Conservation (phyloP, 225 moss, liverwort and hornwort genomes). For the Polytrichum formosum region DNA sequence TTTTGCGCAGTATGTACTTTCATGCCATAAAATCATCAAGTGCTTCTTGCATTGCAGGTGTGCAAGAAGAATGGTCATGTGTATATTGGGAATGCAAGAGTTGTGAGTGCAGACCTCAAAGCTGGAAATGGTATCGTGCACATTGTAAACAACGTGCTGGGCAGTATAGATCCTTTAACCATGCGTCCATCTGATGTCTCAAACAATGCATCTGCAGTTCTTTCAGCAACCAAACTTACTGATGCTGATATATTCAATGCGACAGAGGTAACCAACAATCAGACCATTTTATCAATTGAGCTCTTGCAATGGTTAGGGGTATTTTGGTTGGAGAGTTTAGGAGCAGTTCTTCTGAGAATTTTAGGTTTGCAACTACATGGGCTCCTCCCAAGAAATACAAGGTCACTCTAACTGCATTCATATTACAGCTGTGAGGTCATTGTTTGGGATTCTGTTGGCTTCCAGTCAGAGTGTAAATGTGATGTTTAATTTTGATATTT, state of each 20-base stretch:
- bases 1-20: not conserved
- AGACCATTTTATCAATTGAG: no score
- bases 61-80: not conserved
- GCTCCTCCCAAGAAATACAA: not conserved
- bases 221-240: constrained; percentile 26
- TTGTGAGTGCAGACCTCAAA: constrained; percentile 5
- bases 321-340: not conserved
- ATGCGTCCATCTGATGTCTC: constrained; percentile 39
- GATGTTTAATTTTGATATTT: not conserved
- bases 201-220: constrained; percentile 37
- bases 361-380: not conserved
- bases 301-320: no score
- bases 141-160: constrained; percentile 25
- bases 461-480: no score
- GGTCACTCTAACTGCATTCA: not conserved
- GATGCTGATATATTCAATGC: constrained; percentile 42
- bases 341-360: not conserved
- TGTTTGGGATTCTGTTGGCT: no score
- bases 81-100: constrained; percentile 22
- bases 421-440: no score
- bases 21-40: not conserved
- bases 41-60: constrained; percentile 14
- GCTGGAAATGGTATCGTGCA: constrained; percentile 25
- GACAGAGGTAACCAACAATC: constrained; percentile 26
- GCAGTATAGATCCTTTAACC: constrained; percentile 17